Base-by-base conservation (phyloP, 345 rosid genomes). In the Lepidium aucheri region DNA sequence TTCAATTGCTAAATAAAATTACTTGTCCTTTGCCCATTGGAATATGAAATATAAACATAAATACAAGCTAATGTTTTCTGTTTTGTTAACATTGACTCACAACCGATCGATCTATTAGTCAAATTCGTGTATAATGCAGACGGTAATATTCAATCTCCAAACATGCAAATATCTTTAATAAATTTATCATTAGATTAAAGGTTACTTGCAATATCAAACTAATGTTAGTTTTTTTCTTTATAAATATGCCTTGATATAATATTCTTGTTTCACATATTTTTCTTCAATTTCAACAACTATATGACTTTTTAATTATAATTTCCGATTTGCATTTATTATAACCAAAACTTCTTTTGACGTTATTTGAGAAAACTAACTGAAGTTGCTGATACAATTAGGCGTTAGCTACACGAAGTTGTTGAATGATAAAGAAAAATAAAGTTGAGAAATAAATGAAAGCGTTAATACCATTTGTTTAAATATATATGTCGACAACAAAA, bases 391-490 rank as follows among this genome's bases (percentile, higher is more conserved):
- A 62, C 68, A 61, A 35, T 12, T 10, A 28, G 33, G 39, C 55
- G 56, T 62, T 70, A 45, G 13, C 60, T 20, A 34, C n/a, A n/a
- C n/a, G 44, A 45, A 45, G 56, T 53, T 70, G 51, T 54, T 63
- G 64, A 64, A 63, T 54, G 30, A 30, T 8, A 13, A 54, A 26
- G 14, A 54, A 66, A 26, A 34, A 54, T 18, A n/a, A n/a, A n/a
- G n/a, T n/a, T 16, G 17, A 36, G 22, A 28, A 67, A 46, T 46
- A 70, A 70, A 45, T 63, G 57, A 45, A 26, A 41, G 55, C 28
- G 57, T 45, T 53, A 53, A n/a, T 33, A 40, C 13, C 40, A 2
- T 43, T 53, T 41, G 10, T 8, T n/a, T 26, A 70, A 26, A 46
- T 53, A 53, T 35, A 61, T 36, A 36, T 61, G n/a, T n/a, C n/a